Evolutionary conservation across 2,329 filamentous ascomycete genomes (phyloP).

Genomic region (Diaporthe destruens): DNA sequence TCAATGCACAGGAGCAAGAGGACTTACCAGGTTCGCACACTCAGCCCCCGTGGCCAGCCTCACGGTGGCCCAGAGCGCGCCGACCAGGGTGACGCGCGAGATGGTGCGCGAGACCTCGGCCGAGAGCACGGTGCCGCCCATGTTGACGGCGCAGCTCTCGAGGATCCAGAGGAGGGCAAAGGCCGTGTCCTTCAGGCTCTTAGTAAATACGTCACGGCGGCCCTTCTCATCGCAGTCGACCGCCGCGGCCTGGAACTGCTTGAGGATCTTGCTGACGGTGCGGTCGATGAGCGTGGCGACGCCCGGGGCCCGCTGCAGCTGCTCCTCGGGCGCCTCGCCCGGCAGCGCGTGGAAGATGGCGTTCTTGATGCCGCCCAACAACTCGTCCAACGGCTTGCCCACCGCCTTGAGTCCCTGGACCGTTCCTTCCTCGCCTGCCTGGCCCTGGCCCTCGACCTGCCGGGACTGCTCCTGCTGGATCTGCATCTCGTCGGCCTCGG

Average conservation of each 20-base stretch:
- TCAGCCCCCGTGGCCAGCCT: not conserved
- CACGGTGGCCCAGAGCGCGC: not conserved
- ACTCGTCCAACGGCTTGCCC: not conserved
- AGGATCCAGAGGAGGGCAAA: constrained; percentile 11
- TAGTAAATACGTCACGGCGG: not conserved
- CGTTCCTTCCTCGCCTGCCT: not conserved
- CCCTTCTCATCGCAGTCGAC: too few relatives aligned
- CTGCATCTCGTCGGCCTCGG: too few relatives aligned
- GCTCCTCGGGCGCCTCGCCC: not conserved
- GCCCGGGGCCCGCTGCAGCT: not conserved
- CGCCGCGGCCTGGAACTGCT: not conserved
- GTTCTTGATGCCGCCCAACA: not conserved
- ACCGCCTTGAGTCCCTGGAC: too few relatives aligned
- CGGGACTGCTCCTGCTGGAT: not conserved
- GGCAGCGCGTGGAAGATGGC: not conserved
- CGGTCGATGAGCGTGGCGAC: not conserved
- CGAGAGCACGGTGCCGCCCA: not conserved
- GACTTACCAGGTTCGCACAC: not conserved
- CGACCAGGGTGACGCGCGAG: not conserved
- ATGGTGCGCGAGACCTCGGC: not conserved
- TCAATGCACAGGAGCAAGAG: too few relatives aligned
- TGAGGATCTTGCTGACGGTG: not conserved
- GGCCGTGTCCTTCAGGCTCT: not conserved
- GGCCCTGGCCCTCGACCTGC: not conserved
- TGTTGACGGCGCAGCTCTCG: constrained; percentile 11